Base-by-base conservation (phyloP, 2,329 filamentous ascomycete genomes). In the Venturia effusa region DNA sequence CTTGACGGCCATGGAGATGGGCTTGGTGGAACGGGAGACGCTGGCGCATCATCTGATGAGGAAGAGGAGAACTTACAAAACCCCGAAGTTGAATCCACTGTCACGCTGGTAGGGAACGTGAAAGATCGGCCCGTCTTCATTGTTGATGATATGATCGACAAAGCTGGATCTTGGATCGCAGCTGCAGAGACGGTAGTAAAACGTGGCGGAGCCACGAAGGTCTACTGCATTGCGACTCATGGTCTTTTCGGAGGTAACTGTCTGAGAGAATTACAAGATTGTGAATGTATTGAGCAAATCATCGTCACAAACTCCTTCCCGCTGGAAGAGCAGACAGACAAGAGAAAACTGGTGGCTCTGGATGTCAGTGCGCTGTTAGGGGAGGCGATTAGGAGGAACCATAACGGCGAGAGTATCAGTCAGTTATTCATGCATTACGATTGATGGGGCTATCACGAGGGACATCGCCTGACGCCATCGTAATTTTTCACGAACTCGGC, bases 101-200 rank as follows among this genome's bases (percentile, higher is more conserved):
- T 99, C 70, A 99, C 94, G 0, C 81, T 99, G n/a, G 94, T 99
- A 17, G 94, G 94, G 66, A 90, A 97, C 70, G 94, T 99, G 66
- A 88, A 87, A 72, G 86, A 90, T 72, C 86, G 90, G 65, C 88
- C 90, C 0, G 94, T 97, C 63, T 88, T 99, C 73, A 92, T 99
- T 66, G 89, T 99, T 61, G 94, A 99, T 74, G 94, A 99, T 74
- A 97, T 99, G 89, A 97, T 99, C 71, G 94, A 99, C 78, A 97
- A 96, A 78, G 87, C 92, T 11, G 90, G 89, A 17, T 96, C 91
- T 7, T 99, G 94, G 94, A 95, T 99, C 69, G 93, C 93, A 6
- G 94, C 94, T 7, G 94, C 94, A 15, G 94, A 99, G 79, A 96
- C 92, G 0, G 93, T 96, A 1, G 90, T 96, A 62, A 97, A 97